A percentile compares a stretch with the other conserved stretches of the same genome.
phyloP scores from a whole-genome alignment of 768 basidiomycete species.

The Lentinula edodes region DNA sequence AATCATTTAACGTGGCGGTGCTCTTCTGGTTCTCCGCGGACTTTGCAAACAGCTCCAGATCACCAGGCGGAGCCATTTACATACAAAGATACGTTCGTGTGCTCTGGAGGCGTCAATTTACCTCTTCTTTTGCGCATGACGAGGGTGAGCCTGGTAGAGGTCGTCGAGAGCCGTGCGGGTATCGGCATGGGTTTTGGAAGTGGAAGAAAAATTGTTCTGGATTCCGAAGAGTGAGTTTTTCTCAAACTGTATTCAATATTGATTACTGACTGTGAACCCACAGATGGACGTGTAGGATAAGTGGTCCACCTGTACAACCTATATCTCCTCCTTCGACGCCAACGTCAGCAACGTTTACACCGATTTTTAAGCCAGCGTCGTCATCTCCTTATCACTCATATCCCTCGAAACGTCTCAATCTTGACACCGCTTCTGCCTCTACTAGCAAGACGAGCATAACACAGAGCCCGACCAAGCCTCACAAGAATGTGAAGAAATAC shows the following conservation, averaged over 20 bases:
- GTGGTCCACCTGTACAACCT: conserved; percentile 5
- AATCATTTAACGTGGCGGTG: not conserved
- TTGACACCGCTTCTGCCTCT: not conserved
- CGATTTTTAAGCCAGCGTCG: conserved; percentile 10
- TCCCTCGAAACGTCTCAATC: not conserved
- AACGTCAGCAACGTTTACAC: not conserved
- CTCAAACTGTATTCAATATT: not conserved
- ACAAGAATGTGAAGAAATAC: not conserved
- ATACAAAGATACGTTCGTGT: conserved; percentile 45
- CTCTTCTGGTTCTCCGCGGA: not conserved
- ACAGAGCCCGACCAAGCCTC: not conserved
- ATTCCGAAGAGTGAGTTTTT: conserved; percentile 61
- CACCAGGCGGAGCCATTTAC: conserved; percentile 19
- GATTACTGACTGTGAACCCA: not conserved
- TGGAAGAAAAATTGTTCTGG: conserved; percentile 24
- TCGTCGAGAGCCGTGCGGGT: conserved; percentile 43
- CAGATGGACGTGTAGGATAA: conserved; percentile 3
- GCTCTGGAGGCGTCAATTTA: conserved; percentile 59
- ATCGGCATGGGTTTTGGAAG: conserved; percentile 30
- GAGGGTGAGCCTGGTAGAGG: conserved; percentile 43
- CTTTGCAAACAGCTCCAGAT: not conserved
- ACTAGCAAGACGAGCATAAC: not conserved
- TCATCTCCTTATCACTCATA: not conserved
- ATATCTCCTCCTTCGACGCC: conserved; percentile 21
- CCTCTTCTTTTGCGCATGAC: conserved; percentile 51